Evolutionary conservation across 352 stramenopile genomes (phyloP), one percentile per base, ranked within the genome.

Genomic region (Globisporangium abappressorium): DNA sequence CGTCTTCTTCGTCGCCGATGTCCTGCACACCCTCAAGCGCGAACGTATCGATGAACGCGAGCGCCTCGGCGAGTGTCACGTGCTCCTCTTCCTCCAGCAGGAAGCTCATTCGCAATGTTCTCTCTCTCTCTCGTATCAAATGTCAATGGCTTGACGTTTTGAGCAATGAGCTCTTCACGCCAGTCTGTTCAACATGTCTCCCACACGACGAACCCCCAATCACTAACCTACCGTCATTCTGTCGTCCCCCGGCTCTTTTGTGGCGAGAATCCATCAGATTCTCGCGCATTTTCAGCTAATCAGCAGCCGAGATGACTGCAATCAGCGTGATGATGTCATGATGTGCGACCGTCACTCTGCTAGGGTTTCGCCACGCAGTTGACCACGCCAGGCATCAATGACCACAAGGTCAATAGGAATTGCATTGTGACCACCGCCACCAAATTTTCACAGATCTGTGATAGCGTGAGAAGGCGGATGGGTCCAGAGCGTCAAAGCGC

Each of bases 1-100:
- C 47, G 18, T 57, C 33, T 34, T 57, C 47, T 8, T 57, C 33
- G 26, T 56, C 62, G 11, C 4, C 36, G 36, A 41, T 41, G 11
- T 41, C 36, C 36, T 41, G 36, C 36, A 41, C 28, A 53, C 64
- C 38, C 5, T 46, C 62, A 53, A 41, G 34, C 24, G 53, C 43
- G 22, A 58, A 67, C 49, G 62, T 38, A 33, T 67, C 62, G 49
- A 67, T 67, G 53, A 67, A 67, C n/a, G 62, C 62, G 7, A 67
- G 51, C 15, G 62, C 53, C 22, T 67, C 62, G 2, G 30, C 62
- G 2, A 67, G 53, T n/a, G 49, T 59, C 30, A 26, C 62, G 24
- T 67, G 62, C 33, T 22, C 41, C 2, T 67, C 49, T 8, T 67
- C 43, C 2, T 67, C 62, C 24, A 67, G 47, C 9, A 66, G 9